A percentile compares a stretch with the other conserved stretches of the same genome.
Evolutionary conservation across 768 basidiomycete genomes (phyloP).

Genomic region (Serendipita sp.): DNA sequence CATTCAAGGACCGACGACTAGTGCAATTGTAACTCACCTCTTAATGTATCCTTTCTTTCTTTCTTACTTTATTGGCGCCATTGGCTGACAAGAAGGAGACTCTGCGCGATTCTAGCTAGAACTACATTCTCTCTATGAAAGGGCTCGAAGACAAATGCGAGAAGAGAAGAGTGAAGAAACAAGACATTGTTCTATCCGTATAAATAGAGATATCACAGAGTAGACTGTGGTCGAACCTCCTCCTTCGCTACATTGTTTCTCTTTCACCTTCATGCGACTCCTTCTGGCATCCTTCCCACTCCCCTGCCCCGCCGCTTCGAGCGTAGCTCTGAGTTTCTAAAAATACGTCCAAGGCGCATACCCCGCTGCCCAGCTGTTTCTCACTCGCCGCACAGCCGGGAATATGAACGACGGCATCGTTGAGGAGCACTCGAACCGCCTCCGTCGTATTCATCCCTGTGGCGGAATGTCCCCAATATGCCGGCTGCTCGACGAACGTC

Average conservation of each 20-base stretch:
- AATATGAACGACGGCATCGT: conserved; percentile 36
- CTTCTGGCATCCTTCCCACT: conserved; percentile 44
- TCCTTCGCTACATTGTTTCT: too few species aligned
- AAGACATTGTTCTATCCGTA: too few species aligned
- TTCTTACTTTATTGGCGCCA: too few species aligned
- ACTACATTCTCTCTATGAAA: too few species aligned
- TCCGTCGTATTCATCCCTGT: conserved; percentile 19
- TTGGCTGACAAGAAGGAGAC: too few species aligned
- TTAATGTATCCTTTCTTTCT: too few species aligned
- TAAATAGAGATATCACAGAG: too few species aligned
- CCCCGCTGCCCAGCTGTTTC: conserved; percentile 38
- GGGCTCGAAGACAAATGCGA: too few species aligned
- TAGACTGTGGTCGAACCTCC: too few species aligned
- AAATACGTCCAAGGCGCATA: conserved; percentile 53
- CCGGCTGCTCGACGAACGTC: background rate
- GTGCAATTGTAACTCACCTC: conserved; percentile 21
- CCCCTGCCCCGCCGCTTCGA: conserved; percentile 48
- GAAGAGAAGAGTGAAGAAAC: too few species aligned
- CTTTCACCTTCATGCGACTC: too few species aligned
- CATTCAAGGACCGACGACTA: conserved; percentile 22
- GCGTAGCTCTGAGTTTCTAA: conserved; percentile 59
- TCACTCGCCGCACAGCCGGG: conserved; percentile 12
- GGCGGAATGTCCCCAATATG: background rate
- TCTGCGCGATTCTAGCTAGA: too few species aligned
- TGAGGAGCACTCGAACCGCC: conserved; percentile 62